phyloP scores from a whole-genome alignment of 83 land plant genomes.

The Thuja plicata region DNA sequence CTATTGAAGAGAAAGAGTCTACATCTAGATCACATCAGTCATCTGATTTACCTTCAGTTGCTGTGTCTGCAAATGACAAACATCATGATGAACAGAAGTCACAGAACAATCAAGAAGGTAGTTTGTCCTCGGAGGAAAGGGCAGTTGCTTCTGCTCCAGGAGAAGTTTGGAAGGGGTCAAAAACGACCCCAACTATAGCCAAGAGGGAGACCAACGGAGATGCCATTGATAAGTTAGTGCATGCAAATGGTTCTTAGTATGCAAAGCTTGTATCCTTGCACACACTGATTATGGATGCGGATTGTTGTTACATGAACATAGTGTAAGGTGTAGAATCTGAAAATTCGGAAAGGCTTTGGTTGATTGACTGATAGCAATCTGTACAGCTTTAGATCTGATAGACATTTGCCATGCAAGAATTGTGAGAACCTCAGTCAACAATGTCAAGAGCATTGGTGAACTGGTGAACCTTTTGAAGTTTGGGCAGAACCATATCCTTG shows the following conservation, averaged over 20 bases:
- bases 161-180: slow-evolving; percentile 13
- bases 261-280: slow-evolving; percentile 7
- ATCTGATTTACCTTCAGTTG: slow-evolving; percentile 2
- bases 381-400: slow-evolving; percentile 1
- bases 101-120: slow-evolving; percentile 1
- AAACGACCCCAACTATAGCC: background rate
- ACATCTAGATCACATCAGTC: background rate
- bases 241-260: slow-evolving; percentile 16
- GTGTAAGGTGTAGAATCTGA: background rate
- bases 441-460: background rate
- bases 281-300: background rate
- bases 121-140: background rate
- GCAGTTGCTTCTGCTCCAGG: background rate
- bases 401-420: background rate
- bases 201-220: slow-evolving; percentile 16
- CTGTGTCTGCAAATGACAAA: background rate
- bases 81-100: background rate
- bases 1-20: slow-evolving; percentile 8
- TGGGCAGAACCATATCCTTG: background rate
- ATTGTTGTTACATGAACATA: background rate
- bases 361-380: background rate
- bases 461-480: background rate
- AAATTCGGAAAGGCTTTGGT: background rate
- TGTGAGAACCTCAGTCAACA: background rate
- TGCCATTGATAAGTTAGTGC: background rate